Evolutionary conservation across 192 early-diverging fungal species (phyloP), one percentile per base, ranked within the genome.

Genomic region (Coemansia asiatica): DNA sequence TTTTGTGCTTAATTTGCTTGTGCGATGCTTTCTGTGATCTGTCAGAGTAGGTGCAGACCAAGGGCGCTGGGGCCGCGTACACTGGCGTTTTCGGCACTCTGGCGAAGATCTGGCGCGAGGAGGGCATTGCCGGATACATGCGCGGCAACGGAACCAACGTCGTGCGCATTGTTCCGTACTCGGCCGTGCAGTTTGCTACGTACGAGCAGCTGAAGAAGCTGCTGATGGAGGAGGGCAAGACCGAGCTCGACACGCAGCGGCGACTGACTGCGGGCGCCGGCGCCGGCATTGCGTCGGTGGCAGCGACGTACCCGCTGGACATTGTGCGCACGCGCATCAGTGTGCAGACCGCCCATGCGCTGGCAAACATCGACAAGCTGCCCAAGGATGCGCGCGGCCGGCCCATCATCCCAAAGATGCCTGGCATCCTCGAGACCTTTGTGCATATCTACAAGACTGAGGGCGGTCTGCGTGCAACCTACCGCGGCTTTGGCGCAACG

Each of bases 101-200:
- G 67, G 74, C 66, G 13, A 90, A 87, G 74, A 90, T 92, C 76
- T 92, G 91, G 91, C 79, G 69, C 19, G 91, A 92, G 25, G 91
- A 92, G 63, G 91, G 91, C 2, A 60, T 87, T 12, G 62, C 86
- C 26, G 91, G 91, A 0, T 85, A 90, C 62, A 85, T 92, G 85
- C 83, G 88, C 19, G 91, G 91, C 2, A 92, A 92, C 69, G 91
- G 91, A n/a, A 92, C 90, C 54, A 92, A 92, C 54, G 89, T 92
- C 12, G 85, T 91, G 62, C 86, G 91, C 27, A 92, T 92, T 59
- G 85, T 92, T 1, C 91, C 91, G 18, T 92, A 92, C 68, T 90
- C 88, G 69, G 91, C 91, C 1, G 88, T 88, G 8, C 91, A 92
- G 74, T 91, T 92, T 79, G 91, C 91, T 16, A 85, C 90, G 18